phyloP scores from a whole-genome alignment of 2,329 filamentous ascomycete species.

The Tympanopsis confertula region DNA sequence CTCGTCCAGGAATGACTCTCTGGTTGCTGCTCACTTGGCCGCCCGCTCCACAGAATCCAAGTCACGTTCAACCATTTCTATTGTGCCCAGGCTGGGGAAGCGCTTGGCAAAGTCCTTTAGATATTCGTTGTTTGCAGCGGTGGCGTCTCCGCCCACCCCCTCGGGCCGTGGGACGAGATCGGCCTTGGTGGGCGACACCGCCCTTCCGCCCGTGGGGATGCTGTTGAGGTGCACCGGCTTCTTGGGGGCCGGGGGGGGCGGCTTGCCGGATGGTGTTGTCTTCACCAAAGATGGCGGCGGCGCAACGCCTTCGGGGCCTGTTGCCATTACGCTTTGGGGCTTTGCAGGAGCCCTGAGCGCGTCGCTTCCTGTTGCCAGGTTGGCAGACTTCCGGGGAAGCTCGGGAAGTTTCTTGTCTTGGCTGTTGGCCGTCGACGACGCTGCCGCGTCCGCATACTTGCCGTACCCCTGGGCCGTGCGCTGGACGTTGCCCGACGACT shows the following conservation, averaged over 20 bases:
- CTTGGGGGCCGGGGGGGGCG: conserved; percentile 42
- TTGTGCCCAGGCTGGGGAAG: conserved; percentile 72
- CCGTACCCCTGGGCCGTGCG: conserved; percentile 82
- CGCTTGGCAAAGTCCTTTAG: conserved; percentile 65
- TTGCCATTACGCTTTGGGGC: conserved; percentile 2
- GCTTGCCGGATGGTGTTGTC: conserved; percentile 14
- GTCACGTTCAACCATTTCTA: conserved; percentile 79
- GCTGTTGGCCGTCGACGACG: conserved; percentile 21
- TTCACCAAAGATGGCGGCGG: conserved; percentile 10
- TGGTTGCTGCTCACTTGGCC: no score
- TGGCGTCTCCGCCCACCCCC: conserved; percentile 41
- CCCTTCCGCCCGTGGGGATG: conserved; percentile 28
- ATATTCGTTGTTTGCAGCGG: conserved; percentile 52
- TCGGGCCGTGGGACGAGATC: conserved; percentile 23
- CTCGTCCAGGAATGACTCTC: no score
- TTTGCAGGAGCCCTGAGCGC: conserved; percentile 11
- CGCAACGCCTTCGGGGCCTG: conserved; percentile 5
- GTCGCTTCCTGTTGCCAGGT: conserved; percentile 11
- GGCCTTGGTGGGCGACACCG: conserved; percentile 32
- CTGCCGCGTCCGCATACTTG: conserved; percentile 55
- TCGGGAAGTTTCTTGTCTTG: conserved; percentile 26
- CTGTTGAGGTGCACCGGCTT: conserved; percentile 52
- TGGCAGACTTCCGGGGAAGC: conserved; percentile 39
- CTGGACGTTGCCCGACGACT: conserved; percentile 41
- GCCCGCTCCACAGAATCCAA: conserved; percentile 23